Conservation (phyloP, 768 basidiomycete genomes). For the Clavulina sp. region DNA sequence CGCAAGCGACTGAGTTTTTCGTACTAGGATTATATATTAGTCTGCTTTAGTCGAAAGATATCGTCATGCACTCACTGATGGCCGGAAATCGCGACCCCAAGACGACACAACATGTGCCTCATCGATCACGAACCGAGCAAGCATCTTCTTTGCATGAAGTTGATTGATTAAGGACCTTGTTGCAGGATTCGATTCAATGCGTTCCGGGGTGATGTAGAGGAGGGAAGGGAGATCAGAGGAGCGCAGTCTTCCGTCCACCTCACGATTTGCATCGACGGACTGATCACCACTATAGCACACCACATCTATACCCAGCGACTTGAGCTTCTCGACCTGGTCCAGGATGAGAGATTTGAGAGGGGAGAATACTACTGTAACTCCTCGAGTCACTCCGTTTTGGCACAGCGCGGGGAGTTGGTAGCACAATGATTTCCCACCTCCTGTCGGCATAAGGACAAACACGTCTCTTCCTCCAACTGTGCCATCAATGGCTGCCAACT, state of each 20-base stretch:
- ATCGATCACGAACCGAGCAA: constrained; percentile 88
- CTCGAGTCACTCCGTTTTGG: constrained; percentile 44
- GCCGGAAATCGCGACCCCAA: constrained; percentile 90
- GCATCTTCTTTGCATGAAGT: constrained; percentile 36
- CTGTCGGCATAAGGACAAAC: constrained; percentile 93
- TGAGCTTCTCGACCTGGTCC: constrained; percentile 66
- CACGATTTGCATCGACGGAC: constrained; percentile 18
- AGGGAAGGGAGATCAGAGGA: constrained; percentile 36
- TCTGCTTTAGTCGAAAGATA: neutral
- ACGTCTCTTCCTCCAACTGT: constrained; percentile 69
- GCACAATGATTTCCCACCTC: constrained; percentile 34
- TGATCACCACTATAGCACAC: constrained; percentile 47
- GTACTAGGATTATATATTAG: constrained; percentile 31
- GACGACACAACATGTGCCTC: constrained; percentile 90
- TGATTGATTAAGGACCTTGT: constrained; percentile 37
- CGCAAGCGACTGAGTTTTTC: constrained; percentile 49
- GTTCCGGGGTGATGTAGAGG: constrained; percentile 87
- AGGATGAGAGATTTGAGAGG: constrained; percentile 78
- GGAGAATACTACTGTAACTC: constrained; percentile 79
- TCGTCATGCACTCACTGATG: constrained; percentile 34
- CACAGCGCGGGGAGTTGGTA: constrained; percentile 77
- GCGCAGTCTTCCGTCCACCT: constrained; percentile 28
- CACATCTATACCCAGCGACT: constrained; percentile 46
- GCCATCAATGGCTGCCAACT: constrained; percentile 70
- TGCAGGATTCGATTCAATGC: constrained; percentile 43